Base-by-base conservation (phyloP, 257 asterid genomes). In the Lycium barbarum region DNA sequence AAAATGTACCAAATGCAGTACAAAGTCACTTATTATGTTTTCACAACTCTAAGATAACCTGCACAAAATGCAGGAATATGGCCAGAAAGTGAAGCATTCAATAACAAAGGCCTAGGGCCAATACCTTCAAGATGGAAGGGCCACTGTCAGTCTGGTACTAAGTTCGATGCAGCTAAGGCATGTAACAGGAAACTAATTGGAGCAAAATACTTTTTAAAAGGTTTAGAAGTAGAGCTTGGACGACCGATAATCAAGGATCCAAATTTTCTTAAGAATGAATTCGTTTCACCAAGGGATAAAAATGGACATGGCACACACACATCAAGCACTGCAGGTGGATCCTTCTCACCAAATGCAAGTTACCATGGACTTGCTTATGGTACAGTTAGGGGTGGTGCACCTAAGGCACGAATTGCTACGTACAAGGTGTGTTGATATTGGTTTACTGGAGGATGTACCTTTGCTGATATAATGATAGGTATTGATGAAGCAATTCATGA, bases 51-150 rank as follows among this genome's bases (percentile, higher is more conserved):
- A 38, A 70, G 13, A 8, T 36, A 68, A 5, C 35, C 18, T n/a
- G 43, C 9, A 6, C 15, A 71, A 51, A 15, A 3, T 9, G n/a
- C 82, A 86, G 90, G 93, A 40, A 59, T 91, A 4, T 83, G 92
- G 91, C 93, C 91, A 15, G 90, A 90, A 58, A 72, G 88, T 1
- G 76, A 84, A 73, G 82, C 90, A 1, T 91, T 89, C 76, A 84
- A 26, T 12, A 89, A 87, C 47, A 26, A 79, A 36, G 89, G 85
- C 38, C 57, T 88, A 6, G 90, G 93, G 1, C 91, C 92, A 55
- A 87, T 91, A 79, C 93, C 92, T 9, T 53, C 92, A 0, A 85
- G 36, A 66, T 89, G 91, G 92, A 89, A 88, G 73, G 92, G 92
- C 38, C 68, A 20, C 10, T 91, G 91, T n/a, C 66, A 88, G 36